Conservation (phyloP, 1,139 yeast genomes). For the Kluyveromyces marxianus region DNA sequence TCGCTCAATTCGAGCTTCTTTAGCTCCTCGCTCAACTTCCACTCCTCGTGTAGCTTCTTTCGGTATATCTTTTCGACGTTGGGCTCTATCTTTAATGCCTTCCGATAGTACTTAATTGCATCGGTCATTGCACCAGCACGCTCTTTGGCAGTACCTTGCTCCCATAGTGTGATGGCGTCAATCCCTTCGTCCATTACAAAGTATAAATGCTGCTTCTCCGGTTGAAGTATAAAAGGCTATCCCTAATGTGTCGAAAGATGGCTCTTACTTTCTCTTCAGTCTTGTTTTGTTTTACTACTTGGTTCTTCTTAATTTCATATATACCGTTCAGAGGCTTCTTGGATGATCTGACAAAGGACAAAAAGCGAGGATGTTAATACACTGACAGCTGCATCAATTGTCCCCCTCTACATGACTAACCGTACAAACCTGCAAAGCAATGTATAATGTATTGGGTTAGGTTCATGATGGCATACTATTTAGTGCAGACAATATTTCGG, state of each 20-base stretch:
- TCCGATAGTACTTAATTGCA: slow-evolving; percentile 66
- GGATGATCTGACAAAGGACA: too few species aligned
- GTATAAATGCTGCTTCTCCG: not conserved
- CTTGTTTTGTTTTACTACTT: too few species aligned
- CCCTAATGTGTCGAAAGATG: too few species aligned
- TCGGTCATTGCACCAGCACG: slow-evolving; percentile 69
- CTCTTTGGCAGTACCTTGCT: slow-evolving; percentile 66
- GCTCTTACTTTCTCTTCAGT: too few species aligned
- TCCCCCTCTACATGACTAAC: not conserved
- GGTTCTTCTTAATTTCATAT: too few species aligned
- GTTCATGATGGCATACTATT: too few species aligned
- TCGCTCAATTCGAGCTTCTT: slow-evolving; percentile 11
- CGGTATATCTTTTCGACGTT: slow-evolving; percentile 66
- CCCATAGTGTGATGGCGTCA: slow-evolving; percentile 56
- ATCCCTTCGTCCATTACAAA: not conserved
- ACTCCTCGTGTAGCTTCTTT: slow-evolving; percentile 36
- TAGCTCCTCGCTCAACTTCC: slow-evolving; percentile 17
- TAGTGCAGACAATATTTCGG: too few species aligned
- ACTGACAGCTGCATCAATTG: not conserved
- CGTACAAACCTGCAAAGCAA: not conserved
- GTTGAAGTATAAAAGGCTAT: too few species aligned
- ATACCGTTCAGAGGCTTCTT: too few species aligned
- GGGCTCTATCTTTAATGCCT: slow-evolving; percentile 60
- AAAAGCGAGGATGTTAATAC: too few species aligned
- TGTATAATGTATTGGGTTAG: too few species aligned